Conservation (phyloP, 1,139 yeast species). For the Arxiozyma heterogenica region DNA sequence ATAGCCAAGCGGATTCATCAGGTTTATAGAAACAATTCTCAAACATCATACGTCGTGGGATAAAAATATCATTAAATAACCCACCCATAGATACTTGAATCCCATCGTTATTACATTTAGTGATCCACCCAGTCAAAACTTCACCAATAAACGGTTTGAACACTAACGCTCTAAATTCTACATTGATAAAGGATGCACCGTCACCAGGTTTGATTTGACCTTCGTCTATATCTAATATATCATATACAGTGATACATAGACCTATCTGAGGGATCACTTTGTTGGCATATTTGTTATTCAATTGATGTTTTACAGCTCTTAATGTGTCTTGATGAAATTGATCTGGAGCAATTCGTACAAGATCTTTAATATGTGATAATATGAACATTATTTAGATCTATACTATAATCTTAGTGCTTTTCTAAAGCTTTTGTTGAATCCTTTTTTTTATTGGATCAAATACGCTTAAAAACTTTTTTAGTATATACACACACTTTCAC, state of each 20-base stretch:
- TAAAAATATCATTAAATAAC: slow-evolving; percentile 84
- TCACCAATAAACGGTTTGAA: slow-evolving; percentile 96
- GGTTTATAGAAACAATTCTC: slow-evolving; percentile 65
- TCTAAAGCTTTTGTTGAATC: not conserved
- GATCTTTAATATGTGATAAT: slow-evolving; percentile 67
- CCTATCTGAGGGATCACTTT: slow-evolving; percentile 78
- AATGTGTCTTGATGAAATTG: slow-evolving; percentile 56
- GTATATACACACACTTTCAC: no score
- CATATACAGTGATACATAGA: slow-evolving; percentile 76
- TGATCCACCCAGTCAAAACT: slow-evolving; percentile 86
- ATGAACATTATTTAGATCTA: slow-evolving; percentile 55
- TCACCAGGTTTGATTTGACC: slow-evolving; percentile 94
- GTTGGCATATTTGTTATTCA: slow-evolving; percentile 78
- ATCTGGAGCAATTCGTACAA: slow-evolving; percentile 82
- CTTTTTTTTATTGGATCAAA: not conserved
- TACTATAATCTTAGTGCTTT: no score
- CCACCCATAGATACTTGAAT: slow-evolving; percentile 55
- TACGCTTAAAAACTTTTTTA: not conserved
- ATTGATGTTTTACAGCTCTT: slow-evolving; percentile 67
- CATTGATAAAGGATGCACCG: slow-evolving; percentile 78
- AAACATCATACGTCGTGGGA: slow-evolving; percentile 72
- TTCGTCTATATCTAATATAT: slow-evolving; percentile 67
- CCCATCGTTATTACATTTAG: slow-evolving; percentile 80
- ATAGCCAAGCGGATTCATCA: slow-evolving; percentile 89
- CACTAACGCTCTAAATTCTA: slow-evolving; percentile 63